These are phyloP conservation scores for Ganoderma lucidum DNA, from an alignment of 1,284 basidiomycete genomes.

Conservation along the genomic window DNA sequence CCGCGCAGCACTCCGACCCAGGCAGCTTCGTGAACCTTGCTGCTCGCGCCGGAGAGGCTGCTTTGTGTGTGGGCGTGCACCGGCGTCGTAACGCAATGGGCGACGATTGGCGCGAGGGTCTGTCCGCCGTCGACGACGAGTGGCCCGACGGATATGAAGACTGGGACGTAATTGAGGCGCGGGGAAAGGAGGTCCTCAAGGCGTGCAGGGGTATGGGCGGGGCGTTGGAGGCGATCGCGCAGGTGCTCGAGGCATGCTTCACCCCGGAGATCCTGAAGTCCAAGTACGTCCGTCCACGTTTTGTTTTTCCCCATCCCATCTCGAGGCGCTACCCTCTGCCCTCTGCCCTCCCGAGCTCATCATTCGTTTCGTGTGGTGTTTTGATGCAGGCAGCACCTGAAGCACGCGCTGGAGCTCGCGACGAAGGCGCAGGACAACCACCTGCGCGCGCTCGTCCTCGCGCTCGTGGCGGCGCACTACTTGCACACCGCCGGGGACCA, in stretches of 20 bases:
- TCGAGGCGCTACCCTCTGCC: too few relatives aligned
- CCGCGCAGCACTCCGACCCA: conserved; percentile 53
- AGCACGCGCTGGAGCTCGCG: conserved; percentile 62
- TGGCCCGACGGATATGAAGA: conserved; percentile 30
- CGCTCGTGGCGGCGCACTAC: conserved; percentile 73
- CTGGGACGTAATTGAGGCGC: conserved; percentile 37
- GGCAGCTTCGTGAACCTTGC: conserved; percentile 63
- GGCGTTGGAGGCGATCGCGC: conserved; percentile 61
- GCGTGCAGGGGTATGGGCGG: conserved; percentile 59
- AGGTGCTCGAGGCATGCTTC: conserved; percentile 61
- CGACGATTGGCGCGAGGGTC: conserved; percentile 26
- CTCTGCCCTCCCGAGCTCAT: neutral
- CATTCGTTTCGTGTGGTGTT: too few relatives aligned
- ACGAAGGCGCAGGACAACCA: conserved; percentile 72
- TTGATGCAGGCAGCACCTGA: conserved; percentile 61
- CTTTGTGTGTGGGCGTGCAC: conserved; percentile 60
- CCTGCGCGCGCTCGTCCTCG: conserved; percentile 70
- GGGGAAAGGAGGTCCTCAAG: conserved; percentile 47
- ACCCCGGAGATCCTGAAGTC: conserved; percentile 62
- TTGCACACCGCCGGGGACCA: conserved; percentile 73
- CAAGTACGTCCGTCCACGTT: conserved; percentile 53
- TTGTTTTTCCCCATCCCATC: neutral
- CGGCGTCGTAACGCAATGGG: conserved; percentile 26
- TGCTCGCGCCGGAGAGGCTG: conserved; percentile 66
- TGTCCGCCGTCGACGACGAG: conserved; percentile 27